These are phyloP conservation scores for Entomortierella beljakovae DNA, from an alignment of 192 early-diverging fungal species.

Conservation along the genomic window DNA sequence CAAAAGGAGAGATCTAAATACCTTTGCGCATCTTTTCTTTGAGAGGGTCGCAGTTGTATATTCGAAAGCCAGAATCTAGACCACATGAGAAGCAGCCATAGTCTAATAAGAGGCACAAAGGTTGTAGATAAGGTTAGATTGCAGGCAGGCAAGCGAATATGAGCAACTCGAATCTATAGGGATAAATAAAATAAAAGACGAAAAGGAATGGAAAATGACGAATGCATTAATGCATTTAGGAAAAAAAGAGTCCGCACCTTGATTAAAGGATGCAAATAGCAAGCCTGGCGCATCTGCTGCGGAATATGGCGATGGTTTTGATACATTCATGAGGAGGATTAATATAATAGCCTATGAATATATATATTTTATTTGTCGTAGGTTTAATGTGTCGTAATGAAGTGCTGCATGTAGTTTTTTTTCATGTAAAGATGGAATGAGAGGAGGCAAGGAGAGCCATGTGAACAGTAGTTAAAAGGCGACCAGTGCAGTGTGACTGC, in stretches of 20 bases:
- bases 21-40: slow-evolving; percentile 84
- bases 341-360: no score
- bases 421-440: no score
- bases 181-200: background rate
- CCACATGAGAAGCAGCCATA: slow-evolving; percentile 87
- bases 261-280: slow-evolving; percentile 85
- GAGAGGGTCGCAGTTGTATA: slow-evolving; percentile 86
- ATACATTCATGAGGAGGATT: slow-evolving; percentile 51
- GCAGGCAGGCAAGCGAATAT: background rate
- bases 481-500: no score
- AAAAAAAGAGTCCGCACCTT: slow-evolving; percentile 40
- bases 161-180: background rate
- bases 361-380: background rate
- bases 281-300: slow-evolving; percentile 69
- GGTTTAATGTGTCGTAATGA: background rate
- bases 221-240: background rate
- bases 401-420: background rate
- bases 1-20: slow-evolving; percentile 9
- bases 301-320: slow-evolving; percentile 60
- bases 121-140: background rate
- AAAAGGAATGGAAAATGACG: no score
- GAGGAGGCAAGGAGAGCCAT: background rate
- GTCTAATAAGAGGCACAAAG: slow-evolving; percentile 54
- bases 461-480: no score
- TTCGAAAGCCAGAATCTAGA: slow-evolving; percentile 84